Evolutionary conservation across 2,329 filamentous ascomycete genomes (phyloP), one percentile per base, ranked within the genome.

Genomic region (Xylaria sp.): DNA sequence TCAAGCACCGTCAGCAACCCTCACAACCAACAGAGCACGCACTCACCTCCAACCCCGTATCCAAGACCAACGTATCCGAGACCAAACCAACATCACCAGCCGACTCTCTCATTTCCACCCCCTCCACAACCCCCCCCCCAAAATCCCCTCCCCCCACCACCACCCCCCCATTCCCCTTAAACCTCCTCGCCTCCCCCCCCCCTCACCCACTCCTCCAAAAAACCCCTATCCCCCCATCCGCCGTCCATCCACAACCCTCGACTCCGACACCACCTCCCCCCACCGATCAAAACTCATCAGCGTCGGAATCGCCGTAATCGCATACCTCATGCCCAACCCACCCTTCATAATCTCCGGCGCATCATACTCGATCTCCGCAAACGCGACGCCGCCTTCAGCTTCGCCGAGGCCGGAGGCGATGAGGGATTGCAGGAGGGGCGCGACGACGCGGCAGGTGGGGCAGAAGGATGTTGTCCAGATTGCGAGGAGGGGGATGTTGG

Each of bases 381-480:
- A 80, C n/a, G 74, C 75, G 4, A 86, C 79, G 30, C 82, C 83
- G 65, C 82, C 83, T 68, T 83, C 78, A 0, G 72, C 74, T 71
- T 84, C 81, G 59, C 83, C 83, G 2, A 81, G 75, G 54, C 80
- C 80, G 2, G 75, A 74, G 65, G 77, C 75, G 51, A 86, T 70
- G 37, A 85, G 75, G 9, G 76, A 73, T 10, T 69, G 69, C 4
- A 86, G 55, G 9, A 84, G 70, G 3, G 83, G 83, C 3, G 74
- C 72, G 23, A 85, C 76, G 37, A 72, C 69, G 51, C 75, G 76
- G 70, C 83, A 86, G 13, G 81, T 80, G 3, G 78, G 72, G 69
- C 83, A 86, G 74, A 79, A 85, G 6, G 80, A 81, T 0, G 83
- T 77, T 0, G 82, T 84, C 83, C 83, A 87, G 47, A 86, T 73